A percentile compares a stretch with the other conserved stretches of the same genome.
Evolutionary conservation across 1,284 basidiomycete species (phyloP).

Genomic region (Cutaneotrichosporon dermatis): DNA sequence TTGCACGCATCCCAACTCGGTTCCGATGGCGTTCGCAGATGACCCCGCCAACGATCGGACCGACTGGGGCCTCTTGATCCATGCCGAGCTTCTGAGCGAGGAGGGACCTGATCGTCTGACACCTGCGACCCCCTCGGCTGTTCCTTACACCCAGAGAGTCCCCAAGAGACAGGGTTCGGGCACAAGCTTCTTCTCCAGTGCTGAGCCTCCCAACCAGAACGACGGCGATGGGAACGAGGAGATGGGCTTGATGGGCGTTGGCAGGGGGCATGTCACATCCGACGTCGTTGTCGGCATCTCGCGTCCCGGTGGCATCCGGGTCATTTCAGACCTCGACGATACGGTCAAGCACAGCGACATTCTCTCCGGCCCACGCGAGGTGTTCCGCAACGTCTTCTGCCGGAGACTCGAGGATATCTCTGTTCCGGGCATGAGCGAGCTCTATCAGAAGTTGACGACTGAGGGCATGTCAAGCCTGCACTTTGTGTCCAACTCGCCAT

Average conservation of each 20-base stretch:
- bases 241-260: slow-evolving; percentile 24
- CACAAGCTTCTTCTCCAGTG: slow-evolving; percentile 9
- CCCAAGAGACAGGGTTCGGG: slow-evolving; percentile 2
- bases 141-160: background rate
- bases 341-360: slow-evolving; percentile 79
- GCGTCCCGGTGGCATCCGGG: slow-evolving; percentile 53
- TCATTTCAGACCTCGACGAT: slow-evolving; percentile 93
- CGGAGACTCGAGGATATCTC: slow-evolving; percentile 63
- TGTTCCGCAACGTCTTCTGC: slow-evolving; percentile 60
- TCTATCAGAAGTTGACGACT: slow-evolving; percentile 66
- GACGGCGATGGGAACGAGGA: slow-evolving; percentile 19
- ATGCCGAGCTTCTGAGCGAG: slow-evolving; percentile 21
- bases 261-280: slow-evolving; percentile 18
- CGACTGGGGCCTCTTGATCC: slow-evolving; percentile 23
- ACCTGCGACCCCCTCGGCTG: background rate
- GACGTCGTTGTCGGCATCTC: slow-evolving; percentile 25
- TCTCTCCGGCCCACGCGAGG: slow-evolving; percentile 63
- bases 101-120: slow-evolving; percentile 8
- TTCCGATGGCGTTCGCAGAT: slow-evolving; percentile 60
- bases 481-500: slow-evolving; percentile 88
- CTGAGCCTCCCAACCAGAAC: slow-evolving; percentile 17
- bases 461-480: slow-evolving; percentile 69
- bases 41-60: slow-evolving; percentile 48
- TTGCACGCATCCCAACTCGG: slow-evolving; percentile 57
- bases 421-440: slow-evolving; percentile 79